Base-by-base conservation (phyloP, 306 rosid species). In the Prunus davidiana region DNA sequence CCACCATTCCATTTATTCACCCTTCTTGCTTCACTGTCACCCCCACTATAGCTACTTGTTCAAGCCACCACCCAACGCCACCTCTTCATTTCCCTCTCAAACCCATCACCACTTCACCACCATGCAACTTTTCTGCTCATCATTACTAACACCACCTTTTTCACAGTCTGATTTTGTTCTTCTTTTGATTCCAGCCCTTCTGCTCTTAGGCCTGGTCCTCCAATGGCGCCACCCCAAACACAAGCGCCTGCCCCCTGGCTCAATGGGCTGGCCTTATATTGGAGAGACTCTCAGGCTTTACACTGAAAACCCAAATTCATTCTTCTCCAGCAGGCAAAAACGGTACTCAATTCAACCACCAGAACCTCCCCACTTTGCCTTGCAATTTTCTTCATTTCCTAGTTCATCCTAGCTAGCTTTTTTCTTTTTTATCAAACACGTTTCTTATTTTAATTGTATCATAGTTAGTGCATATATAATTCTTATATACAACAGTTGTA, bases 261-360 rank as follows among this genome's bases (percentile, higher is more conserved):
- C 96, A 14, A 78, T 93, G 92, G 98, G 98, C 2, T 91, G 96
- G 98, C 97, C 97, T 38, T 88, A 82, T 75, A 71, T 91, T 0
- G 98, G 97, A 65, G 97, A 93, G 78, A 91, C 98, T 67, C 87
- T 85, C 76, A 84, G 84, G 71, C 97, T 93, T 57, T 93, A 91
- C 69, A 80, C 90, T 34, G 79, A 87, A 69, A 88, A 93, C 74
- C 97, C 97, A 16, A 90, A 93, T 65, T 81, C 88, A 77, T 93
- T 93, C 87, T 93, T 93, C 71, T 87, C 91, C 65, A 76, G 76
- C 64, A 68, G 93, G 32, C 92, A 87, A 15, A 87, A 85, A 82
- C 69, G 97, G 96, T 89, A 83, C 38, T 38, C 9, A 27, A 24
- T 22, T n/a, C 14, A 56, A 56, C 24, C 14, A 20, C 62, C 12